These are phyloP conservation scores for Diplocarpon rosae DNA, from an alignment of 2,329 filamentous ascomycete genomes.

Conservation along the genomic window DNA sequence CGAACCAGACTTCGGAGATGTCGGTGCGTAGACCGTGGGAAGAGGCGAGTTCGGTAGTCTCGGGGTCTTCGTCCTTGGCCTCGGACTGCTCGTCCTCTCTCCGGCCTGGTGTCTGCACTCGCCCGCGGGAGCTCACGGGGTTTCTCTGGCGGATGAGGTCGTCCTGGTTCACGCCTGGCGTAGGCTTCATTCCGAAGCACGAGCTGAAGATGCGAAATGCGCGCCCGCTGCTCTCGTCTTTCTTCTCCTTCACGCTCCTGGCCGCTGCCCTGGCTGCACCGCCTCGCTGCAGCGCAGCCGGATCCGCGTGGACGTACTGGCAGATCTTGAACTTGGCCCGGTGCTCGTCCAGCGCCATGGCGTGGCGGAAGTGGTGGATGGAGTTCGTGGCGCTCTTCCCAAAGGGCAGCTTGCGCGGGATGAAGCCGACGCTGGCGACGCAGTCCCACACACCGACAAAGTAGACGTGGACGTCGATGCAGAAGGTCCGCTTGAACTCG, in stretches of 20 bases:
- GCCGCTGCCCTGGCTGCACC: background rate
- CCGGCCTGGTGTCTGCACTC: too few relatives aligned
- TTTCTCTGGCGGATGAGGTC: too few relatives aligned
- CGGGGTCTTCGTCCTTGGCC: too few relatives aligned
- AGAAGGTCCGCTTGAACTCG: constrained; percentile 36
- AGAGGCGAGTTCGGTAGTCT: too few relatives aligned
- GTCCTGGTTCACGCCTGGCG: background rate
- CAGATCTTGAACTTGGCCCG: constrained; percentile 34
- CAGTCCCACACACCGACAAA: constrained; percentile 35
- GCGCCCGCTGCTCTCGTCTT: background rate
- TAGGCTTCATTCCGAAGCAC: constrained; percentile 1
- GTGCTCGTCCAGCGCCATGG: constrained; percentile 34
- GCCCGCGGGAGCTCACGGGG: too few relatives aligned
- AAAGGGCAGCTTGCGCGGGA: constrained; percentile 30
- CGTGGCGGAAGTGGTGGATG: constrained; percentile 32
- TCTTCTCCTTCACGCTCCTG: background rate
- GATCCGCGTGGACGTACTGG: constrained; percentile 28
- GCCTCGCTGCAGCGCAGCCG: constrained; percentile 5
- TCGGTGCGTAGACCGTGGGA: constrained; percentile 30
- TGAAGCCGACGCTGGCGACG: constrained; percentile 32
- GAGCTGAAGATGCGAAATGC: background rate
- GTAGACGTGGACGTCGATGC: constrained; percentile 32
- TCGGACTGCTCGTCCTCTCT: too few relatives aligned
- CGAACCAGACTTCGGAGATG: constrained; percentile 35
- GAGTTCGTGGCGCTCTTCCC: constrained; percentile 30